These are phyloP conservation scores for Triticum turgidum DNA, from an alignment of 176 grass and related monocot species.

Conservation along the genomic window DNA sequence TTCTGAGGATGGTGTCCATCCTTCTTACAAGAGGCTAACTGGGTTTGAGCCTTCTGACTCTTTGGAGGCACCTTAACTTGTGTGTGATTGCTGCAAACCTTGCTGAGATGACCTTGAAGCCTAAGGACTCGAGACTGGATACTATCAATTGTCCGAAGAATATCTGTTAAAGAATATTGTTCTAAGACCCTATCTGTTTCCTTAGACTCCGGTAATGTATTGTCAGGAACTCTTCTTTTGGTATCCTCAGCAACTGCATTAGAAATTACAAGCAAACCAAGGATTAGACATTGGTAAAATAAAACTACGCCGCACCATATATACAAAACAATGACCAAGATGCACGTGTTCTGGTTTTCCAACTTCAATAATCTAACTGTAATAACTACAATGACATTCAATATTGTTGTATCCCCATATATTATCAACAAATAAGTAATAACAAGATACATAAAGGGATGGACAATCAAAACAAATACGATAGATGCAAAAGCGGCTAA, in stretches of 20 bases:
- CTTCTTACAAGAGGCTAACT: conserved; percentile 9
- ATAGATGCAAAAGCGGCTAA: conserved; percentile 16
- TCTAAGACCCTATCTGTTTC: conserved; percentile 23
- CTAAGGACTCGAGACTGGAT: conserved; percentile 48
- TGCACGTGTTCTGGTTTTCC: neutral
- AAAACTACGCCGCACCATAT: neutral
- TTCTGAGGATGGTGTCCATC: conserved; percentile 4
- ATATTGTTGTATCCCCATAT: neutral
- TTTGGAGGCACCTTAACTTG: conserved; percentile 31
- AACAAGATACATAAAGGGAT: neutral
- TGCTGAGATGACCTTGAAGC: conserved; percentile 49
- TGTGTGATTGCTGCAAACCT: conserved; percentile 14
- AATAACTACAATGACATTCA: neutral
- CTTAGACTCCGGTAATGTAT: conserved; percentile 40
- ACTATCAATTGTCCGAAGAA: conserved; percentile 70
- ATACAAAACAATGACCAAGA: neutral
- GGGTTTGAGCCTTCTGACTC: conserved; percentile 7
- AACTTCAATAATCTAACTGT: conserved; percentile 1
- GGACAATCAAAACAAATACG: neutral
- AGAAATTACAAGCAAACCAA: neutral
- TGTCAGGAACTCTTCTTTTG: conserved; percentile 41
- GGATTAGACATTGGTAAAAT: neutral
- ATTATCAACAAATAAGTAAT: neutral
- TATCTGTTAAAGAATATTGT: conserved; percentile 53
- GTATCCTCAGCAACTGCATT: conserved; percentile 47